Evolutionary conservation across 2,329 filamentous ascomycete genomes (phyloP), one percentile per base, ranked within the genome.

Genomic region (Arthrobotrys entomopaga): DNA sequence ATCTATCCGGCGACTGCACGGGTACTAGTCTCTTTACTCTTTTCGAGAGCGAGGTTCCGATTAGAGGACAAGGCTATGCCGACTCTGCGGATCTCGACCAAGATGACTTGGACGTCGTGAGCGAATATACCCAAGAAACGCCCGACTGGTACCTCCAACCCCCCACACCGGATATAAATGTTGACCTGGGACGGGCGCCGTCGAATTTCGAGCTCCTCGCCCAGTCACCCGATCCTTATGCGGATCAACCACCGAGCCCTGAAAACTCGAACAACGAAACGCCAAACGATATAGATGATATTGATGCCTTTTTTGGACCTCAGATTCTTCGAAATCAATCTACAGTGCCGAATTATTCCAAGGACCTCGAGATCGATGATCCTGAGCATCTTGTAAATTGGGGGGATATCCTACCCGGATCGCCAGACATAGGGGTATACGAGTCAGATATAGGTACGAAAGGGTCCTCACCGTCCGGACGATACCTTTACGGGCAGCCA

Each of bases 191-290:
- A 46, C 6, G 26, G 3, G 20, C 20, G 26, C 52, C 29, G 5
- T 20, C 11, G 16, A 40, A 63, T 20, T 53, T 52, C 13, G 59
- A 63, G 15, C 19, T 63, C 19, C 43, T 52, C 3, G 59, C 59
- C 4, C 19, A 26, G 3, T 54, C 60, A 2, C 60, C 49, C 1
- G 52, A 38, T 20, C 7, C 53, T 8, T 40, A 43, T 11, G 34
- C 11, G 1, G 54, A 22, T 13, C 54, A 60, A 11, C 56, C 65
- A n/a, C 34, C 65, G 1, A 60, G 56, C 46, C 56, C 34, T 15
- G 34, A 46, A 10, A 10, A 38, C 15, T 2, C 8, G 3, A 19
- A 24, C 24, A 0, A 8, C n/a, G 59, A 42, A 8, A 15, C 10
- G 2, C 3, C 15, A 19, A 52, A 13, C 16, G 15, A 13, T 8